Base-by-base conservation (phyloP, 2,329 filamentous ascomycete genomes). In the Paraconiothyrium brasiliense region DNA sequence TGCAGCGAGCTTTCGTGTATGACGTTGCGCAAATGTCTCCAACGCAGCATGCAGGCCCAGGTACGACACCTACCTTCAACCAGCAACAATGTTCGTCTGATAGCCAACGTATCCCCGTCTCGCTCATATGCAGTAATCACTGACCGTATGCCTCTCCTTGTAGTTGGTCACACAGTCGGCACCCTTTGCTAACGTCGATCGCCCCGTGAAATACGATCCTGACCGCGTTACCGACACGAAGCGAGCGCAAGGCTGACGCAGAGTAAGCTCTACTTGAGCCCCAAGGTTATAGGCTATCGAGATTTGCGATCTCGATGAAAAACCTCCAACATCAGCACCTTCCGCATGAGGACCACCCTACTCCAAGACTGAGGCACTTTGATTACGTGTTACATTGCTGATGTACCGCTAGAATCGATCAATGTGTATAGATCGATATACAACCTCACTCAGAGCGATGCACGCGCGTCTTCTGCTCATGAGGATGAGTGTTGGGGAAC, bases 171-270 rank as follows among this genome's bases (percentile, higher is more conserved):
- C 9, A 32, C 3, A 16, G 20, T 32, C 30, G 30, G 46, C 20
- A 47, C 24, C 27, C 30, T n/a, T 16, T 6, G 5, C 32, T 16
- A 22, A 37, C 32, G 48, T 51, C 48, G 48, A 51, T 51, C 48
- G 27, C 27, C 30, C 30, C 30, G 9, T 50, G 22, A 32, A 7
- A 32, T 50, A 35, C 48, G 48, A 50, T 35, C 48, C 14, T 32
- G 6, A 16, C 6, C 14, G 32, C 14, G 35, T 35, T n/a, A 51
- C 9, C 48, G 9, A 22, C 24, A 22, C 6, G 32, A 51, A 16
- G 30, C 48, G 34, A 16, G n/a, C 35, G 48, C 48, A 37, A 51
- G 48, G 32, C 48, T 51, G 48, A 51, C 32, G 16, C 48, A 51
- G 35, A 20, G n/a, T 51, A 14, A 51, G 48, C 30, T 51, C 6